Percentiles rank a stretch among this genome's conserved stretches.
Evolutionary conservation across 208 protist species (phyloP).

Genomic region (Crithidia mellificae): DNA sequence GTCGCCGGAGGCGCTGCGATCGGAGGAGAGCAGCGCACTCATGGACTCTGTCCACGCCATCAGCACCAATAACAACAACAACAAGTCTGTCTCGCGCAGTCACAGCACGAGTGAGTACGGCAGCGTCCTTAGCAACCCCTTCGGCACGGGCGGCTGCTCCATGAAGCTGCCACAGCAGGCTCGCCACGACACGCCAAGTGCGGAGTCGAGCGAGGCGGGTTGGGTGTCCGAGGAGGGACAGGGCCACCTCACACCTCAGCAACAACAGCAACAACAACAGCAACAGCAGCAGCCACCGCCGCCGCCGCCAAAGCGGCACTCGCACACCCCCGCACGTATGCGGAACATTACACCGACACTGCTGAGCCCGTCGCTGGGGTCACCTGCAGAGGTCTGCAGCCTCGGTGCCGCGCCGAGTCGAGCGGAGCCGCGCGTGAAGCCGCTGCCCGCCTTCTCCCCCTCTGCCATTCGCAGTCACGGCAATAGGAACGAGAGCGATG

Average conservation of each 20-base stretch:
- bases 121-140: constrained; percentile 29
- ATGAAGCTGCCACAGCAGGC: constrained; percentile 25
- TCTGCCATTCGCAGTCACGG: background rate
- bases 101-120: constrained; percentile 23
- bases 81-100: constrained; percentile 19
- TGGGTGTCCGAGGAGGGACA: constrained; percentile 6
- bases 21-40: constrained; percentile 10
- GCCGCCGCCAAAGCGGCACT: background rate
- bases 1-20: constrained; percentile 18
- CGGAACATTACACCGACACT: background rate
- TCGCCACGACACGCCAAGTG: constrained; percentile 6
- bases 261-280: background rate
- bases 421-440: constrained; percentile 9
- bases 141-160: constrained; percentile 3
- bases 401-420: background rate
- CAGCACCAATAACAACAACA: background rate
- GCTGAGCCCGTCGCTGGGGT: background rate
- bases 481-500: no score
- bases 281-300: background rate
- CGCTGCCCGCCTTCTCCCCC: background rate
- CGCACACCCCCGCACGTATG: background rate
- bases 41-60: background rate
- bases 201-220: constrained; percentile 12
- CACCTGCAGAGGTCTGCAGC: background rate
- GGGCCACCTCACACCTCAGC: background rate